These are phyloP conservation scores for Gloeophyllum trabeum DNA, from an alignment of 768 basidiomycete species.

Conservation along the genomic window DNA sequence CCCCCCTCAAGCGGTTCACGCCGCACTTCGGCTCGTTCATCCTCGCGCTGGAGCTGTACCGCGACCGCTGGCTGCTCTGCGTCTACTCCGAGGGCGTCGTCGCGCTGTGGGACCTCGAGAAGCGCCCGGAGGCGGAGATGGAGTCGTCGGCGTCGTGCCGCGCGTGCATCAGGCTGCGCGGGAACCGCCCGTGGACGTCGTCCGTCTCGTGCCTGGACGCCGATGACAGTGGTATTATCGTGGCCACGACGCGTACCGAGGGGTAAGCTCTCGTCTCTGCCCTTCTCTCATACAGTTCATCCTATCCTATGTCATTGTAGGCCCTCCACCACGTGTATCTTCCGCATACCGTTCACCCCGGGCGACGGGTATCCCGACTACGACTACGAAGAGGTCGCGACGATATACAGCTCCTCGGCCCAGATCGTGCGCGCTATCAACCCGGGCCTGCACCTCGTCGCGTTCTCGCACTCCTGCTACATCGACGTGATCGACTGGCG, in stretches of 20 bases:
- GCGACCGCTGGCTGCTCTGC: conserved; percentile 37
- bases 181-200: conserved; percentile 7
- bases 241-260: conserved; percentile 8
- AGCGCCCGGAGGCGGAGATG: neutral
- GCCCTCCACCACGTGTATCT: neutral
- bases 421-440: conserved; percentile 25
- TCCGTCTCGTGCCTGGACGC: conserved; percentile 10
- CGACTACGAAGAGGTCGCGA: no score
- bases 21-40: conserved; percentile 9
- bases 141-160: conserved; percentile 1
- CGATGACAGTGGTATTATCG: conserved; percentile 5
- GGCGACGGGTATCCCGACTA: no score
- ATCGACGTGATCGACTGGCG: conserved; percentile 30
- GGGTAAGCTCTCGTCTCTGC: conserved; percentile 13
- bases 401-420: conserved; percentile 5
- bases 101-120: conserved; percentile 27
- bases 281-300: neutral
- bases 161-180: conserved; percentile 5
- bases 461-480: conserved; percentile 17
- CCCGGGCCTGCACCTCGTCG: conserved; percentile 17
- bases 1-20: conserved; percentile 1
- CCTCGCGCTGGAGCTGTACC: conserved; percentile 26
- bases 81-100: conserved; percentile 29
- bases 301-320: neutral
- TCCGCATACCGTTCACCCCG: neutral